Evolutionary conservation across 2,329 filamentous ascomycete genomes (phyloP), one percentile per base, ranked within the genome.

Genomic region (Cladosporium oxysporum): DNA sequence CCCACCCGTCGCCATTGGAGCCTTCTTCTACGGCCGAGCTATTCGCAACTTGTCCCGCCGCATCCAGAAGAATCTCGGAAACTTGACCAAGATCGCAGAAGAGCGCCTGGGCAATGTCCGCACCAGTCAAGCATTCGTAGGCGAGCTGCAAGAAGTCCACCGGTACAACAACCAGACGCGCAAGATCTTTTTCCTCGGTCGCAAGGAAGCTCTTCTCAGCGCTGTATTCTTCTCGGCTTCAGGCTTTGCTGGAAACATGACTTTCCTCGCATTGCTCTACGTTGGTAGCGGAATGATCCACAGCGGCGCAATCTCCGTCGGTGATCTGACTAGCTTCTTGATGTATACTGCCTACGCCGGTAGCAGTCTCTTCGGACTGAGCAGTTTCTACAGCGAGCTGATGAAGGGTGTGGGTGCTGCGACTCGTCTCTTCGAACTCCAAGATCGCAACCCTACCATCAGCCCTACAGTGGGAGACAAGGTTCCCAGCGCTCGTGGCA

Each of bases 381-480:
- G 93, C 4, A 92, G 91, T 65, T 99, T 99, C 80, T 99, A 97
- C 79, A 97, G 93, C 0, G 95, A 99, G 77, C 84, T 99, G 68
- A 99, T 99, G 95, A 99, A 99, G 79, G 96, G 96, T 50, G 94
- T 97, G 4, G 95, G 96, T 73, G 95, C 95, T 50, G 95, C 95
- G n/a, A 96, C 91, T 74, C 90, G 95, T 67, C 84, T 99, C 1
- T 99, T 99, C 74, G 95, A 99, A 76, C 85, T 99, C 6, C 93
- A 98, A 76, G 95, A 99, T 77, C 89, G 95, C 69, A 83, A 91
- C 66, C 91, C 93, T 0, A 90, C 88, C 2, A 96, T 98, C 68
- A 90, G 90, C n/a, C 88, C 93, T 23, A 99, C 96, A 0, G 88
- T 90, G 62, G 95, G 95, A 69, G 76, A 84, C 33, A 90, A 88